Percentiles rank a stretch among this genome's conserved stretches.
Evolutionary conservation across 2,329 filamentous ascomycete species (phyloP).

Genomic region (Amylocarpus encephaloides): DNA sequence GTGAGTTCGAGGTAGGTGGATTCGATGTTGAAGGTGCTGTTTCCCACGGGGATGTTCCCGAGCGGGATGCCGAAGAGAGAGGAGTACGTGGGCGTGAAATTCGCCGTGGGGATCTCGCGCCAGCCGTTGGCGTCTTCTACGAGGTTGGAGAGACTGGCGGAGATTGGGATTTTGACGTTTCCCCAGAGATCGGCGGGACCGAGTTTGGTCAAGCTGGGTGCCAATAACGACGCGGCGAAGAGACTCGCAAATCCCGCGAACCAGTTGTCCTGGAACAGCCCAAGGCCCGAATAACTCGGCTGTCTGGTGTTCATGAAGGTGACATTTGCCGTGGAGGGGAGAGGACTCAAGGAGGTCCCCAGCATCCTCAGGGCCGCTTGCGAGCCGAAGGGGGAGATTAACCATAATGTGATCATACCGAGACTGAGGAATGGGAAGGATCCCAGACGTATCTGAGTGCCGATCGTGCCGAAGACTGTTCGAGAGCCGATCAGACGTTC

Average conservation of each 20-base stretch:
- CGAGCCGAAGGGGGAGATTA: conserved; percentile 8
- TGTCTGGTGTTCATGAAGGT: conserved; percentile 16
- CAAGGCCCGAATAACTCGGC: conserved; percentile 13
- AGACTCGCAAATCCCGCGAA: conserved; percentile 17
- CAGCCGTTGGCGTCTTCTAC: conserved; percentile 16
- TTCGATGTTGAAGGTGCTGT: conserved; percentile 17
- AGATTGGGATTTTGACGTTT: conserved; percentile 21
- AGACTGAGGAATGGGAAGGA: conserved; percentile 4
- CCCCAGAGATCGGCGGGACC: conserved; percentile 16
- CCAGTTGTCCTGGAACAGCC: conserved; percentile 12
- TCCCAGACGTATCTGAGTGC: conserved; percentile 9
- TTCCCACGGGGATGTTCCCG: conserved; percentile 9
- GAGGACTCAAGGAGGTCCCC: neutral
- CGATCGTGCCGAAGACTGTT: conserved; percentile 7
- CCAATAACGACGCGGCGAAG: conserved; percentile 16
- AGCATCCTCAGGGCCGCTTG: conserved; percentile 15
- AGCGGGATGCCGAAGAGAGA: conserved; percentile 22
- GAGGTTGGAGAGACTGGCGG: conserved; percentile 14
- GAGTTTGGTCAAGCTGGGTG: conserved; percentile 14
- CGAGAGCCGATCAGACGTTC: conserved; percentile 10
- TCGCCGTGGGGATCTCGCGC: conserved; percentile 7
- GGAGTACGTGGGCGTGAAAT: conserved; percentile 10
- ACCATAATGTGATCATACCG: conserved; percentile 6
- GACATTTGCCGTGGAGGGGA: neutral
- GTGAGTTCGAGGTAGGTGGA: conserved; percentile 19